These are phyloP conservation scores for Aspergillus steynii DNA, from an alignment of 495 filamentous ascomycete species.

Conservation along the genomic window DNA sequence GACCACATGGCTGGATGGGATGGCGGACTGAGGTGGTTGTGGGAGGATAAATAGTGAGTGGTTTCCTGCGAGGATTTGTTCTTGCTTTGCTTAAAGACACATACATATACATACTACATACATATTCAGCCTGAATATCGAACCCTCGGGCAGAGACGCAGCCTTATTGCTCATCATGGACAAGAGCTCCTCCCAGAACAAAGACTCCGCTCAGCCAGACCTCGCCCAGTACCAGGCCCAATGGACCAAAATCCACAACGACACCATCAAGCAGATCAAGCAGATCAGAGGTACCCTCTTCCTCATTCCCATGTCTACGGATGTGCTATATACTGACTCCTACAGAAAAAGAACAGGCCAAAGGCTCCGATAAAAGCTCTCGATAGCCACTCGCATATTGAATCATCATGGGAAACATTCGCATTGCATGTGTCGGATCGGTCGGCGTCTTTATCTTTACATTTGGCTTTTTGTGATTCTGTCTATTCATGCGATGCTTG, in stretches of 20 bases:
- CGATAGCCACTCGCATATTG: neutral
- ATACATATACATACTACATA: too few species aligned
- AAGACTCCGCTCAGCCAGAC: neutral
- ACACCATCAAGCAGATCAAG: conserved; percentile 20
- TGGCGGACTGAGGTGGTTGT: too few species aligned
- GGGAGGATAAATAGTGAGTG: neutral
- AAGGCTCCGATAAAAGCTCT: neutral
- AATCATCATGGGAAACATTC: neutral
- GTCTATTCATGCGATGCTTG: too few species aligned
- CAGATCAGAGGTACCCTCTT: conserved; percentile 14
- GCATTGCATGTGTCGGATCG: neutral
- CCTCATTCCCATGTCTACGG: too few species aligned
- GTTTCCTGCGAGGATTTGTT: too few species aligned
- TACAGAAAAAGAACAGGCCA: conserved; percentile 3
- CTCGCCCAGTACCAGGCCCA: conserved; percentile 19
- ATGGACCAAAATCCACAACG: conserved; percentile 21
- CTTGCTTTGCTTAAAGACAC: too few species aligned
- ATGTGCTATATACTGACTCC: neutral
- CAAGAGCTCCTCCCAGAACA: conserved; percentile 7
- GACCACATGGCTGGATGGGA: neutral
- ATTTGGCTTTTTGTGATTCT: too few species aligned
- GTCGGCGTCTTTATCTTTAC: too few species aligned
- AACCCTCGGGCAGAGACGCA: neutral
- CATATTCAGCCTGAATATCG: neutral
- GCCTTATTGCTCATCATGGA: conserved; percentile 10